Base-by-base conservation (phyloP, 2,329 filamentous ascomycete species). In the Aureobasidium sp. region DNA sequence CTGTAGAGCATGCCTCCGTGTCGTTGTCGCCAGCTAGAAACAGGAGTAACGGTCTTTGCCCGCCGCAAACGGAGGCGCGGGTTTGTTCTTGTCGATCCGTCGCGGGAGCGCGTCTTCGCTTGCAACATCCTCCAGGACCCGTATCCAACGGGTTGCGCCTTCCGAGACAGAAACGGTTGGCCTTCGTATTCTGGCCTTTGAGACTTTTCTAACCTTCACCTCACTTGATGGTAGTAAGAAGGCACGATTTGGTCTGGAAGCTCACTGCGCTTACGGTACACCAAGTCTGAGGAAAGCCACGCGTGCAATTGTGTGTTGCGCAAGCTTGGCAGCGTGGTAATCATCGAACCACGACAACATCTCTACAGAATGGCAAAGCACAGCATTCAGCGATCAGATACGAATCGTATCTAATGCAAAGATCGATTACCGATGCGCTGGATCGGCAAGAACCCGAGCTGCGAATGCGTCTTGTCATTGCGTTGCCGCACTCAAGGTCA, bases 151-250 rank as follows among this genome's bases (percentile, higher is more conserved):
- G 32, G 27, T 29, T 57, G 53, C 53, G 53, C 53, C 41, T 41
- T 13, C 53, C 53, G 53, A 57, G 53, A 57, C 53, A 44, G 10
- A 10, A 57, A 57, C 53, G 53, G 53, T n/a, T 10, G 26, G 7
- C 10, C 6, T n/a, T 57, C 53, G 53, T 57, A 57, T 57, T 36
- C 15, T 29, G 23, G n/a, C 23, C 29, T 44, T 17, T 57, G 53
- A 46, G 53, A 57, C 53, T 46, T 56, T 57, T 34, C 13, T 12
- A 44, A 36, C 39, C n/a, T 42, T 41, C 39, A 27, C 27, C 26
- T 20, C 37, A 15, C 6, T 42, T 26, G 17, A 17, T 26, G n/a
- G n/a, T 15, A 20, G 51, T 20, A 7, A 37, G 20, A 42, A 13
- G 51, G 17, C 17, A 32, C 12, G 51, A 55, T 55, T 10, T 27